A percentile compares a stretch with the other conserved stretches of the same genome.
phyloP scores from a whole-genome alignment of 2,329 filamentous ascomycete species.

The Phoma sp. region DNA sequence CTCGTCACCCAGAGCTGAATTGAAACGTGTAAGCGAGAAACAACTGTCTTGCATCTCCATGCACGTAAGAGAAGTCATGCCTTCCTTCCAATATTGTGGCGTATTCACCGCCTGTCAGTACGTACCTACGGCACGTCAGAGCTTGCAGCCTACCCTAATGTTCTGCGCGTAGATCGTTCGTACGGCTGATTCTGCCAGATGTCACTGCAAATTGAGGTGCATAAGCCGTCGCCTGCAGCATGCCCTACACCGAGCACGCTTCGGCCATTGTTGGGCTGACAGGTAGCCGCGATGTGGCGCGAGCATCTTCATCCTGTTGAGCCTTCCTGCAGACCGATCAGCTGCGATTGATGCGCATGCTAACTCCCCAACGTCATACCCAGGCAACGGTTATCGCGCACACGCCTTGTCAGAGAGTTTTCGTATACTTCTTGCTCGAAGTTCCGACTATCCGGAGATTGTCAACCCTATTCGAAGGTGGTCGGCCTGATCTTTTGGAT shows the following conservation, averaged over 20 bases:
- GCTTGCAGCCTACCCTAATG: background rate
- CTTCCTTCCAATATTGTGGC: constrained; percentile 37
- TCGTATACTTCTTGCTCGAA: background rate
- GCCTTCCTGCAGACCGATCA: background rate
- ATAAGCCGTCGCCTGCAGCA: constrained; percentile 3
- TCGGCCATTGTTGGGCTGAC: background rate
- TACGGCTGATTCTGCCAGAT: constrained; percentile 3
- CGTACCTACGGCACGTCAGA: constrained; percentile 12
- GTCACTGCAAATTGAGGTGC: background rate
- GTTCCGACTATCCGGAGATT: background rate
- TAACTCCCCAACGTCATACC: background rate
- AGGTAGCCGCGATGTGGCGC: background rate
- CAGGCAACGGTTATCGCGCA: background rate
- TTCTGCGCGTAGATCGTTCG: background rate
- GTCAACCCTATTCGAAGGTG: background rate
- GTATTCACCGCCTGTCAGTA: constrained; percentile 16
- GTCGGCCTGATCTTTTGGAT: background rate
- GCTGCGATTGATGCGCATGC: background rate
- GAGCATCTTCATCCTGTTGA: background rate
- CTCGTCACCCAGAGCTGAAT: background rate
- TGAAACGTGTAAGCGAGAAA: constrained; percentile 3
- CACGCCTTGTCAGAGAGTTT: background rate
- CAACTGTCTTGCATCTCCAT: constrained; percentile 13
- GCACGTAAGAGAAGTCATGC: constrained; percentile 23
- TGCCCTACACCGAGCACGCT: background rate